Base-by-base conservation (phyloP, 1,284 basidiomycete species). In the Wolfiporia cocos region DNA sequence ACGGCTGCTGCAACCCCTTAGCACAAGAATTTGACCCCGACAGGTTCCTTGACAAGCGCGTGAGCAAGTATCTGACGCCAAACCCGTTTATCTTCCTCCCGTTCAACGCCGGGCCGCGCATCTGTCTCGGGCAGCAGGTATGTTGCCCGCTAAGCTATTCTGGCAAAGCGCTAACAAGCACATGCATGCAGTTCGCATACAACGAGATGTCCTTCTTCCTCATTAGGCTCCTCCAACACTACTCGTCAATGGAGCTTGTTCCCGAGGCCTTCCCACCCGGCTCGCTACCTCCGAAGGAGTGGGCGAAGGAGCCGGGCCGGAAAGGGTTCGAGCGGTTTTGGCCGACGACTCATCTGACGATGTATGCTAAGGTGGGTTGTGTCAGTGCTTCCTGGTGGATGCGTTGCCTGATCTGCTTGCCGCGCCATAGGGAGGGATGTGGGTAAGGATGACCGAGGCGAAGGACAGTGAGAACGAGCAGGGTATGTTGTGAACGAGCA, bases 11-110 rank as follows among this genome's bases (percentile, higher is more conserved):
- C 36, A 37, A 5, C 9, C 21, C 24, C 37, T 14, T 30, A 76
- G 71, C 73, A 0, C 54, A 67, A 14, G 53, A 67, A 41, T 82
- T 80, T 49, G 77, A 81, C 47, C 80, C 79, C 0, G 73, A 79
- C 47, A 64, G 79, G 3, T 81, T 76, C 64, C 49, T 80, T 28
- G 77, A 80, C 54, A 65, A 71, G 11, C 62, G 77, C 22, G 39
- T 74, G 4, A 61, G 64, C 23, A 72, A 69, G 46, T 76, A 76
- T 46, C 61, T 76, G 11, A 68, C 65, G 0, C 65, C 68, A 1
- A 78, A 80, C 50, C 78, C 78, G 3, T 77, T 70, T 58, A 76
- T 78, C 37, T 80, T 79, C 61, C 55, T 74, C 1, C 77, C 78
- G 2, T 80, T 80, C 67, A 78, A 78, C 50, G 76, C 70, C 0